phyloP scores from a whole-genome alignment of 2,329 filamentous ascomycete species.

The Gnomoniopsis smithogilvyi region DNA sequence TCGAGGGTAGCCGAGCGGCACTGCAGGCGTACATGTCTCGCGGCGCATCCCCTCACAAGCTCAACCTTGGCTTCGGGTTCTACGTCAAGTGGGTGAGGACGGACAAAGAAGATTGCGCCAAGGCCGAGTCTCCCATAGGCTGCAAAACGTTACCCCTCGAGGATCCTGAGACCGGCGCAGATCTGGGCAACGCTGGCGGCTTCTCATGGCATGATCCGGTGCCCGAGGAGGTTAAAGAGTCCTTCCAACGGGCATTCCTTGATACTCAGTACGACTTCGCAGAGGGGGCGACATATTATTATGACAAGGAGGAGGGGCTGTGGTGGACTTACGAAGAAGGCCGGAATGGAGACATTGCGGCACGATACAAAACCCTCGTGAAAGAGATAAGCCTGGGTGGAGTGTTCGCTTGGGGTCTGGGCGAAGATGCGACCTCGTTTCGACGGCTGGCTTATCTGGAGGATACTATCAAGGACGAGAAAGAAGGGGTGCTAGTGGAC shows the following conservation, averaged over 20 bases:
- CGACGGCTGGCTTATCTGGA: constrained; percentile 30
- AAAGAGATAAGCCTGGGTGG: constrained; percentile 58
- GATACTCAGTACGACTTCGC: constrained; percentile 54
- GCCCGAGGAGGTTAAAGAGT: constrained; percentile 49
- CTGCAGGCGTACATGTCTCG: constrained; percentile 58
- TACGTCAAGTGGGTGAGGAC: constrained; percentile 67
- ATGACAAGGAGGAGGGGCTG: constrained; percentile 53
- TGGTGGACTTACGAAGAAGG: constrained; percentile 77
- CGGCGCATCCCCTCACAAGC: constrained; percentile 51
- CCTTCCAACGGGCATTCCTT: constrained; percentile 53
- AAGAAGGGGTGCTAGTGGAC: background rate
- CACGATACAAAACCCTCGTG: constrained; percentile 62
- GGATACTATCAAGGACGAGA: constrained; percentile 15
- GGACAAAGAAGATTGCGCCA: constrained; percentile 37
- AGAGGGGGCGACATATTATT: constrained; percentile 66
- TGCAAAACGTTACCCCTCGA: constrained; percentile 60
- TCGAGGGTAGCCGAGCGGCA: constrained; percentile 49
- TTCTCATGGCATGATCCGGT: constrained; percentile 60
- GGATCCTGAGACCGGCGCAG: constrained; percentile 54
- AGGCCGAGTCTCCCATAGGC: constrained; percentile 49
- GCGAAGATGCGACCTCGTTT: constrained; percentile 57
- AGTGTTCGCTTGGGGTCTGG: constrained; percentile 73
- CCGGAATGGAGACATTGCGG: constrained; percentile 44
- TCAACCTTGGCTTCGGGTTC: constrained; percentile 66
- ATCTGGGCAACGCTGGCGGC: constrained; percentile 48